phyloP scores from a whole-genome alignment of 225 moss, liverwort and hornwort genomes.

The Rhytidiadelphus loreus region DNA sequence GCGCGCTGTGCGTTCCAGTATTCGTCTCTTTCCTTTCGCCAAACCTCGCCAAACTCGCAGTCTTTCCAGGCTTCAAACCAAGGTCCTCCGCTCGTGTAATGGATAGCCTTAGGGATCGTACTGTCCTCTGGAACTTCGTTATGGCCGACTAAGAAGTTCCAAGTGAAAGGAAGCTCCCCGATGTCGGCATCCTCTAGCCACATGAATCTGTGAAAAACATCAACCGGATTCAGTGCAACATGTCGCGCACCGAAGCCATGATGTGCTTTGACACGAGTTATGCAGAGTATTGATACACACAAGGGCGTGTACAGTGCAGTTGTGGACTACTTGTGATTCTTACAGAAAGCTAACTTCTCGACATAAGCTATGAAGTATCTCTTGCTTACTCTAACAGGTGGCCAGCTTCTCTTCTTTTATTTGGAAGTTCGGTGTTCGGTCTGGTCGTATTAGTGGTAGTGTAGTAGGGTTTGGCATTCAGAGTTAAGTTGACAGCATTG shows the following conservation, averaged over 20 bases:
- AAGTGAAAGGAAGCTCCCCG: conserved; percentile 43
- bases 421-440: background rate
- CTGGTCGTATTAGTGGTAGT: background rate
- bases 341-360: too few relatives aligned
- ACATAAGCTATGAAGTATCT: background rate
- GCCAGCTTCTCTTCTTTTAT: too few relatives aligned
- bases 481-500: background rate
- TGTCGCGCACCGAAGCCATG: background rate
- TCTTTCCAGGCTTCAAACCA: conserved; percentile 56
- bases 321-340: background rate
- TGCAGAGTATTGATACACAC: background rate
- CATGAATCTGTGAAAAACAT: conserved; percentile 31
- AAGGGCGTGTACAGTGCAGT: background rate
- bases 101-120: conserved; percentile 30
- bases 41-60: conserved; percentile 30
- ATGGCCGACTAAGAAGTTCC: conserved; percentile 68
- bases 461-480: background rate
- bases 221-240: background rate
- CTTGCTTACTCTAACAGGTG: background rate
- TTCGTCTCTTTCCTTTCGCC: conserved; percentile 35
- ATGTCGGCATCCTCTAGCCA: conserved; percentile 55
- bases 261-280: background rate
- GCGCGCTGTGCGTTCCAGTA: conserved; percentile 1
- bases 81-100: conserved; percentile 57
- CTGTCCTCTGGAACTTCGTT: background rate